Evolutionary conservation across 768 basidiomycete genomes (phyloP), one percentile per base, ranked within the genome.

Genomic region (Termitomyces bulborhizus): DNA sequence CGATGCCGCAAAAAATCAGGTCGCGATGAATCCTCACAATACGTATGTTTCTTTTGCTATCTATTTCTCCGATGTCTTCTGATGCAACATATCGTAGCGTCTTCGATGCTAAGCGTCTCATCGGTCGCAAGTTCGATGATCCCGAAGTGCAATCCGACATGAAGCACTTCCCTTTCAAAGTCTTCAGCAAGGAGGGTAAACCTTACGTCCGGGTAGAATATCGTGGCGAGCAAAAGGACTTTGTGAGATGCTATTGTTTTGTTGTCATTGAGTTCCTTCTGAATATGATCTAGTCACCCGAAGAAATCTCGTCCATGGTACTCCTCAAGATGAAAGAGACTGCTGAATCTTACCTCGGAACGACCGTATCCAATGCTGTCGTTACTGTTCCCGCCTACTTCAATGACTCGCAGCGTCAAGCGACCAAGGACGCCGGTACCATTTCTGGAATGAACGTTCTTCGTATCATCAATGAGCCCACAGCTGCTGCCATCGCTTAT

Each of bases 401-500:
- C 82, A 98, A 98, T 73, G 94, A 98, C 77, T 95, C 96, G 26
- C 96, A 98, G 70, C 90, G 96, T 69, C 93, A 96, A 67, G 96
- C 96, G 21, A 98, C 96, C 65, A 98, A 97, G 78, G 96, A 98
- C 67, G 94, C 96, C 37, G 96, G 96, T 63, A 84, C 83, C 57
- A 98, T 98, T 65, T 82, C 93, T 18, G 96, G 96, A 59, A 75
- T 98, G 62, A 93, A 96, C 69, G 90, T 98, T 58, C 90, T 96
- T 66, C 93, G 96, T 76, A 97, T 98, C 72, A 96, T 98, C 78
- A 98, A 98, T 76, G 96, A 98, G 73, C 94, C 96, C 39, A 98
- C 96, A 46, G 96, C 96, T 40, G 96, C 96, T 51, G 95, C 95
- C 60, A 98, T 98, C 66, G 95, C 95, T 36, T 98, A 98, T 74